Evolutionary conservation across 2,329 filamentous ascomycete genomes (phyloP), one percentile per base, ranked within the genome.

Genomic region (Pseudogymnoascus sp.): DNA sequence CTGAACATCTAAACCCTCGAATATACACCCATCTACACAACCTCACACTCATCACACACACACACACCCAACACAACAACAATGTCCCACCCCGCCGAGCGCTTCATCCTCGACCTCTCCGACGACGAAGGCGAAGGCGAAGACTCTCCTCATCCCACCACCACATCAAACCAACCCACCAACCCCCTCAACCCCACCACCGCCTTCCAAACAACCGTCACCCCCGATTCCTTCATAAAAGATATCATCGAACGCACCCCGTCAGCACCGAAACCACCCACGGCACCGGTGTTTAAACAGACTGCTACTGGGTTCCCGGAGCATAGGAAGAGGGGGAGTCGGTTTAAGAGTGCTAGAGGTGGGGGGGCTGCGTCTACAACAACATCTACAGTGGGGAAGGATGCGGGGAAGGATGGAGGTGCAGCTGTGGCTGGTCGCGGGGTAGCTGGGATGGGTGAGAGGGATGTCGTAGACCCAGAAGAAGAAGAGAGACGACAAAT

Each of bases 211-310:
- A 28, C 25, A 28, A 28, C 6, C 4, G 13, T 4, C 13, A 37
- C 36, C 4, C 36, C 13, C 4, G 13, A 14, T 4, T n/a, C 36
- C 19, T 83, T 89, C 45, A 80, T 89, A 43, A 83, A 84, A 63
- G 93, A 97, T 69, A 86, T 98, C 67, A 83, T 89, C 71, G 93
- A 98, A 78, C 89, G 90, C 67, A 82, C 85, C 51, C 76, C 84
- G 25, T 76, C 79, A 13, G 76, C 80, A 23, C 80, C 85, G 21
- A 87, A 85, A 67, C 81, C 89, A 4, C 87, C 89, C 7, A 80
- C 81, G 41, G 84, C 86, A 8, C 87, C 88, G 13, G 81, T 82
- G 57, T 78, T 84, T 43, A 84, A 84, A 62, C 77, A 79, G 8
- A 78, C 80, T 19, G 76, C 80, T 4, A 86, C 84, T 11, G 95